Evolutionary conservation across 768 basidiomycete species (phyloP), one percentile per base, ranked within the genome.

Genomic region (Phylloporus scabripes): DNA sequence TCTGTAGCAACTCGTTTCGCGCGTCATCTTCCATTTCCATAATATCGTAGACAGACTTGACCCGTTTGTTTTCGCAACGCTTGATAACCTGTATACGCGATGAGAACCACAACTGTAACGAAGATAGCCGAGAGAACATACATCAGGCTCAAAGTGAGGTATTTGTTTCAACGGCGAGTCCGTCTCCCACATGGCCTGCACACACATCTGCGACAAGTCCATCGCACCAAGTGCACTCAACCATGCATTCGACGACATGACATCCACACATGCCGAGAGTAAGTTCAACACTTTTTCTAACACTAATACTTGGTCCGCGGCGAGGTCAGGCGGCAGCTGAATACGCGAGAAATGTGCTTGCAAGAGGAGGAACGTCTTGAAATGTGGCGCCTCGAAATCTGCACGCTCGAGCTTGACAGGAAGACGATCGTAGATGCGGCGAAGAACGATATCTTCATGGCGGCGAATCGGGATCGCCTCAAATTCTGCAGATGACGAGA

Each of bases 121-220:
- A 38, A 18, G 17, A 10, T 29, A 5, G 15, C 28, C 59, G 3
- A 10, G 76, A 20, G 46, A 6, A 55, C 59, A 0, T 59, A 94
- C 90, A 46, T 95, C 91, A 6, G 82, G 70, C 57, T 95, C 92
- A 68, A 98, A 99, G 69, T 96, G 93, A 9, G 96, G 96, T 37
- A 99, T 86, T 66, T 99, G 95, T 62, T 89, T 92, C 57, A 98
- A 69, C 0, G 94, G 93, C 32, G 90, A 92, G 67, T 99, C 96
- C 9, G 83, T 86, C 63, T 99, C 95, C 96, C 96, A 98, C 69
- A 95, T 83, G 0, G 88, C 92, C 66, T 98, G 96, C 5, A 97
- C 91, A 67, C 92, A 94, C 95, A 98, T 98, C 68, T 98, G 96
- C 8, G 90, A 90, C 41, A 98, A 70, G 68, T 99, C 95, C 96